Evolutionary conservation across 2,329 filamentous ascomycete species (phyloP).

Genomic region (Escovopsis sp.): DNA sequence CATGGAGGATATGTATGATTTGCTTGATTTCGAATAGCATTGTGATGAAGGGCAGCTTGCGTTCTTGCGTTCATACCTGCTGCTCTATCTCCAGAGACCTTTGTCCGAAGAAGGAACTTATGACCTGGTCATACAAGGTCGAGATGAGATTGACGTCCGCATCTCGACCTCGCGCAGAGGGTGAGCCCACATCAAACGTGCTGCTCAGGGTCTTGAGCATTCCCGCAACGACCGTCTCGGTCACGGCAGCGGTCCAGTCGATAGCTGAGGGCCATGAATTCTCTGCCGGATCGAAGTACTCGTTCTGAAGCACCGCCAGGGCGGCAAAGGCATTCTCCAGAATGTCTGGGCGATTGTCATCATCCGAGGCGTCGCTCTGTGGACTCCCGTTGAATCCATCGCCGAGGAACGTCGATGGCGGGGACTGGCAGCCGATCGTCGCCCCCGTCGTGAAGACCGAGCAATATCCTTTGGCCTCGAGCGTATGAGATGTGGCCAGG

Average conservation of each 20-base stretch:
- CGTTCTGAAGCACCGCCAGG: constrained; percentile 59
- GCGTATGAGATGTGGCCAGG: background rate
- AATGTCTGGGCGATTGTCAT: constrained; percentile 5
- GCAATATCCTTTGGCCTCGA: background rate
- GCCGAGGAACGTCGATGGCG: background rate
- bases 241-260: constrained; percentile 85
- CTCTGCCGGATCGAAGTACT: constrained; percentile 62
- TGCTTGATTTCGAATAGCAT: background rate
- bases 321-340: constrained; percentile 44
- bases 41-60: too few relatives aligned
- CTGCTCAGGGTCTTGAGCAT: constrained; percentile 56
- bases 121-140: constrained; percentile 62
- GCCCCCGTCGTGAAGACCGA: background rate
- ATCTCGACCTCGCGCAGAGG: background rate
- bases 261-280: constrained; percentile 77
- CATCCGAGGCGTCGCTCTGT: background rate
- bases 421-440: background rate
- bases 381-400: too few relatives aligned
- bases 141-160: constrained; percentile 62
- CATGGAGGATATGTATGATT: too few relatives aligned
- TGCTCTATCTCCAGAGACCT: constrained; percentile 59
- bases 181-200: constrained; percentile 29
- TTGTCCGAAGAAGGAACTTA: constrained; percentile 76
- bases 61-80: constrained; percentile 23
- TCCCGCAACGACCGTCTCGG: constrained; percentile 65